Evolutionary conservation across 1,139 yeast genomes (phyloP), one percentile per base, ranked within the genome.

Genomic region (Debaryomyces subglobosus): DNA sequence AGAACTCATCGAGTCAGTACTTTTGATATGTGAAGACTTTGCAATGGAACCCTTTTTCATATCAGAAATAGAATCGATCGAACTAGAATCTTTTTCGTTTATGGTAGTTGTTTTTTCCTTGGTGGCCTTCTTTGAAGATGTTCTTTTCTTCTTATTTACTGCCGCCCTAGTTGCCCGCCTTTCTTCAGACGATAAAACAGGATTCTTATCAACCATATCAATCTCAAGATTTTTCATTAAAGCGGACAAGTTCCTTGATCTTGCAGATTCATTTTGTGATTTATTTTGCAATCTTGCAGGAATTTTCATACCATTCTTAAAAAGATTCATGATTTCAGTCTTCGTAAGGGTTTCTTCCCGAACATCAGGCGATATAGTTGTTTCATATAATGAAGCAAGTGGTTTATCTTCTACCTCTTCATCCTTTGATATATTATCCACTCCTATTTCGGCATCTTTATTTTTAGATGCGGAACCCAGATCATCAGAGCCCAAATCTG

Each of bases 261-360:
- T 23, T 8, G 21, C 37, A 5, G 29, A 21, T 12, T 43, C 34
- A 15, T 39, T 45, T 9, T 49, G 45, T 4, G 54, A 27, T 8
- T 54, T 58, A 7, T 56, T 56, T 33, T 52, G 35, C 18, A 49
- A 20, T 25, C 49, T 51, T n/a, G 44, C 49, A 25, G 61, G 51
- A 9, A 53, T 48, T 24, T 53, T 54, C 56, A 62, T 56, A 9
- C 65, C 66, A 39, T 56, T 57, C 45, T 59, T 56, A 51, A 68
- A 64, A 13, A 66, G 52, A 12, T 57, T 57, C 46, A 68, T 53
- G 10, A 67, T 58, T 39, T 68, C 71, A 21, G 57, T 59, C 39
- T 60, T 66, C 8, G 67, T 53, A 10, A 67, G 50, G 3, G 57
- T 52, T 27, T 56, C 59, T 4, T 49, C 52, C 8, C 43, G 32